A percentile compares a stretch with the other conserved stretches of the same genome.
Conservation (phyloP, 2,329 filamentous ascomycete species). For the Coleophoma cylindrospora region DNA sequence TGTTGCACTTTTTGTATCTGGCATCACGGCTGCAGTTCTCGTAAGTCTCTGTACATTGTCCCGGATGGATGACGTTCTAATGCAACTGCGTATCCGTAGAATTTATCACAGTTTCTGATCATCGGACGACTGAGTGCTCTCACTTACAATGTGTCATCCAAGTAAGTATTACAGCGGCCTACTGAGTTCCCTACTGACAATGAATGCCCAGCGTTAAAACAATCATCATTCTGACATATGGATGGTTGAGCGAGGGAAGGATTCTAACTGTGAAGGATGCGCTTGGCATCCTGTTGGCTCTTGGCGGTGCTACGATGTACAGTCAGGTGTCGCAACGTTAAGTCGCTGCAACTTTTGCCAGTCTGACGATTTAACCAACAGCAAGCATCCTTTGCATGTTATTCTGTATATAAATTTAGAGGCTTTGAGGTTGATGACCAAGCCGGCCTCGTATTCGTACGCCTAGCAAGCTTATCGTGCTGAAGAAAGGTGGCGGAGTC, state of each 20-base stretch:
- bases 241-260: constrained; percentile 39
- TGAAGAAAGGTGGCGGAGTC: too few relatives aligned
- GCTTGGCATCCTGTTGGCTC: constrained; percentile 36
- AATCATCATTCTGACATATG: constrained; percentile 38
- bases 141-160: constrained; percentile 26
- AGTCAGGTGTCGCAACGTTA: constrained; percentile 29
- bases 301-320: constrained; percentile 39
- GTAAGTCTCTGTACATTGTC: constrained; percentile 6
- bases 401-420: too few relatives aligned
- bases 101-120: constrained; percentile 34
- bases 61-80: not conserved
- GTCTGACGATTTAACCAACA: too few relatives aligned
- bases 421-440: too few relatives aligned
- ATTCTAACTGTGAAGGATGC: constrained; percentile 31
- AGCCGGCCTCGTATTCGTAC: too few relatives aligned
- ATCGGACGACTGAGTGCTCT: constrained; percentile 25
- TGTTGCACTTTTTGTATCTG: constrained; percentile 32
- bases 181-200: not conserved
- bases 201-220: constrained; percentile 36
- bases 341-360: not conserved
- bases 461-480: too few relatives aligned
- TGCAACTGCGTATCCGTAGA: constrained; percentile 13
- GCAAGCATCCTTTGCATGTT: too few relatives aligned
- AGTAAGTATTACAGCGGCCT: constrained; percentile 10
- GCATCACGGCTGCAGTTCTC: constrained; percentile 35